These are phyloP conservation scores for Candida incommunis DNA, from an alignment of 805 yeast species.

Conservation along the genomic window DNA sequence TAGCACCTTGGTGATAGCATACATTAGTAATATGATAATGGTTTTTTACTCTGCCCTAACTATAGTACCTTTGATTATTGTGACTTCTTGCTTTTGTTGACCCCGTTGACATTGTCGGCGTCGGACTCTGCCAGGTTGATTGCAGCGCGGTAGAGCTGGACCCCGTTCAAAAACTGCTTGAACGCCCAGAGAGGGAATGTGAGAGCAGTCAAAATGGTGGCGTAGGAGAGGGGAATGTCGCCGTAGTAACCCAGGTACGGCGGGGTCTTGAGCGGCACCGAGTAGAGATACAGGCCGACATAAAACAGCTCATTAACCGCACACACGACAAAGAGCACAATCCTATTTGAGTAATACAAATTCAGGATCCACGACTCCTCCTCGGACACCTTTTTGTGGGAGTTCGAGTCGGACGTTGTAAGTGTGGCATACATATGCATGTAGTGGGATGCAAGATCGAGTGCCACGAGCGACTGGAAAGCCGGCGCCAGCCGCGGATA, in stretches of 20 bases:
- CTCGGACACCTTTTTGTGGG: conserved; percentile 73
- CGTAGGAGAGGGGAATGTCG: conserved; percentile 36
- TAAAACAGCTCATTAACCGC: conserved; percentile 88
- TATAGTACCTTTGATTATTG: too few relatives aligned
- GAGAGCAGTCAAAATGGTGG: conserved; percentile 40
- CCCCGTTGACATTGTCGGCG: conserved; percentile 34
- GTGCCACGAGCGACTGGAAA: conserved; percentile 74
- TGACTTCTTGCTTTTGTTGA: neutral
- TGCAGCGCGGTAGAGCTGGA: conserved; percentile 82
- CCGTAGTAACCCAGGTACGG: conserved; percentile 25
- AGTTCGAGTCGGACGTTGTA: conserved; percentile 51
- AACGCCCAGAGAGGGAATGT: conserved; percentile 80
- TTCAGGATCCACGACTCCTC: conserved; percentile 53
- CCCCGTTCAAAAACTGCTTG: conserved; percentile 79
- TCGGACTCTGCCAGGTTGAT: conserved; percentile 65
- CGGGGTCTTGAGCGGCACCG: conserved; percentile 36
- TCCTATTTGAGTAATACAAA: conserved; percentile 76
- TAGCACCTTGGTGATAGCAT: too few relatives aligned
- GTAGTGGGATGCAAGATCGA: conserved; percentile 81
- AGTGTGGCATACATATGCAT: conserved; percentile 97
- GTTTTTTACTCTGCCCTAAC: too few relatives aligned
- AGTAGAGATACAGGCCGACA: conserved; percentile 70
- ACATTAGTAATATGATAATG: too few relatives aligned
- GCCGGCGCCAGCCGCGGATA: conserved; percentile 57
- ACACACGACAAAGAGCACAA: conserved; percentile 75